These are phyloP conservation scores for Chrysoporthe deuterocubensis DNA, from an alignment of 2,329 filamentous ascomycete species.

Conservation along the genomic window DNA sequence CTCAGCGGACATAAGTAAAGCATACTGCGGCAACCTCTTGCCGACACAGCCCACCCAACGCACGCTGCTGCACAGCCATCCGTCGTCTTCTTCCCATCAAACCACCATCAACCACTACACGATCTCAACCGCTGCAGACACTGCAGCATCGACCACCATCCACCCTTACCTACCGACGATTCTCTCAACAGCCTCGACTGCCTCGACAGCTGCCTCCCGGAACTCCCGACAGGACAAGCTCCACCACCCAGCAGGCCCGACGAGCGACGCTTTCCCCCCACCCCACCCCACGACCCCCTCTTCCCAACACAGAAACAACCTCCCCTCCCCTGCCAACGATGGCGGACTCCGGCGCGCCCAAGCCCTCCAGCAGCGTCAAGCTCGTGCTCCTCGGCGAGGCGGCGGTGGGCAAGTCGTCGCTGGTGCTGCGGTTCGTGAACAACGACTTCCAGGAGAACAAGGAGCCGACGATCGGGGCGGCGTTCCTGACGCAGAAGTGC, in stretches of 20 bases:
- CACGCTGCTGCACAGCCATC: neutral
- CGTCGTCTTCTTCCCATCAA: neutral
- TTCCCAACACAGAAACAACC: neutral
- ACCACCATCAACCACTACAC: neutral
- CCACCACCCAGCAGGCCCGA: neutral
- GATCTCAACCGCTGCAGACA: neutral
- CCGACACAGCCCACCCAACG: slow-evolving; percentile 3
- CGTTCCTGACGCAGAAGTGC: slow-evolving; percentile 98
- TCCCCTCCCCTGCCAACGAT: slow-evolving; percentile 46
- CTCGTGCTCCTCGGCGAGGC: slow-evolving; percentile 96
- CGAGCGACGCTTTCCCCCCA: neutral
- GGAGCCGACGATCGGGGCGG: slow-evolving; percentile 98
- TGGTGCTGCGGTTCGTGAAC: slow-evolving; percentile 98
- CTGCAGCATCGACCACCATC: neutral
- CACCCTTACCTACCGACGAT: neutral
- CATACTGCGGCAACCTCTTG: neutral
- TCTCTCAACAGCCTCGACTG: neutral
- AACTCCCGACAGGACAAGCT: neutral
- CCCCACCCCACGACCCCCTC: neutral
- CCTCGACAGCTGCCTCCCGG: neutral
- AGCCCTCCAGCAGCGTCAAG: slow-evolving; percentile 99
- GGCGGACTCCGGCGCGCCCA: slow-evolving; percentile 78
- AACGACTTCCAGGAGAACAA: slow-evolving; percentile 99
- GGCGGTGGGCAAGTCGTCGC: slow-evolving; percentile 98
- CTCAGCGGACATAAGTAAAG: neutral